Percentiles rank a stretch among this genome's conserved stretches.
Conservation (phyloP, 2,329 filamentous ascomycete genomes). For the Cladosporium colombiae region DNA sequence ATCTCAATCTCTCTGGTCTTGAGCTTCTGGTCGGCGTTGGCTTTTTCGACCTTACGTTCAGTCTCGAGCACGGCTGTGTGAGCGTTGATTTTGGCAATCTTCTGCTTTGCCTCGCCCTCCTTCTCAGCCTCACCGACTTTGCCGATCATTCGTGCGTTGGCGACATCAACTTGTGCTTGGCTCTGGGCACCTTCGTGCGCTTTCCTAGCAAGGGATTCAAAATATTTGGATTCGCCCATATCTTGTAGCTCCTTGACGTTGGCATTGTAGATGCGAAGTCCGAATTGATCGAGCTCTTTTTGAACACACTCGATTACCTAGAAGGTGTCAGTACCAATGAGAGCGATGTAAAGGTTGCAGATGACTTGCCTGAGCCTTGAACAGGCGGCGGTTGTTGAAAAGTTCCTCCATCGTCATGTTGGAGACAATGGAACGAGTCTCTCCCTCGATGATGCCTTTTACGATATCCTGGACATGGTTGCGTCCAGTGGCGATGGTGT, state of each 20-base stretch:
- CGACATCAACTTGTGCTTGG: constrained; percentile 67
- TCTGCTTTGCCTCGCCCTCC: constrained; percentile 77
- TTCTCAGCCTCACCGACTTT: constrained; percentile 77
- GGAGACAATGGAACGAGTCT: constrained; percentile 78
- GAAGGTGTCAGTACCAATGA: constrained; percentile 35
- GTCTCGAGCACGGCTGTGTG: constrained; percentile 83
- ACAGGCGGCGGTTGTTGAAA: constrained; percentile 73
- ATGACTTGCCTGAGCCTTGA: constrained; percentile 53
- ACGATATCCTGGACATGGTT: constrained; percentile 80
- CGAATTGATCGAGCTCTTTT: constrained; percentile 77
- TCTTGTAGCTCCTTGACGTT: constrained; percentile 89
- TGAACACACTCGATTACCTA: constrained; percentile 63
- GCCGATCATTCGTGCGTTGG: constrained; percentile 61
- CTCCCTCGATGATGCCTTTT: constrained; percentile 87
- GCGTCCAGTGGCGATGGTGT: constrained; percentile 47
- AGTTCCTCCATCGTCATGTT: constrained; percentile 94
- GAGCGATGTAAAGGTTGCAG: too few relatives aligned
- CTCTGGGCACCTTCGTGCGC: constrained; percentile 83
- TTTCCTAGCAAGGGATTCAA: constrained; percentile 77
- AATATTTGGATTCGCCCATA: constrained; percentile 78
- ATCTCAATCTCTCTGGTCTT: constrained; percentile 72
- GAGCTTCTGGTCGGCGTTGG: constrained; percentile 72
- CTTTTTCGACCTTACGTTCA: constrained; percentile 79
- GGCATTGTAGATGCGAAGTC: constrained; percentile 65
- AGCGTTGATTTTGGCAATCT: constrained; percentile 85